phyloP scores from a whole-genome alignment of 108 stramenopile genomes.

The Stephanodiscus triporus region DNA sequence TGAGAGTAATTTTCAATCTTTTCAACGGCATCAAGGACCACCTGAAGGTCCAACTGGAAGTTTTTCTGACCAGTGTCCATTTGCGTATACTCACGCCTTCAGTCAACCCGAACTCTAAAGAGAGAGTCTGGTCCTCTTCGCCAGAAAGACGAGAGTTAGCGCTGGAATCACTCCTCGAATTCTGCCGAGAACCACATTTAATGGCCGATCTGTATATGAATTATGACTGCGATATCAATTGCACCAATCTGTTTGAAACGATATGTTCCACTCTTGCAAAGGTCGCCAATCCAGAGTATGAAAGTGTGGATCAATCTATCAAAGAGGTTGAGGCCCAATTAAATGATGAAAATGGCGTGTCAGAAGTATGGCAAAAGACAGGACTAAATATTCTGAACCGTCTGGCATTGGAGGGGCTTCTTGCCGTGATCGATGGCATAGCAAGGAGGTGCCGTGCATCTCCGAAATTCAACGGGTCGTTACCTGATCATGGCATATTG shows the following conservation, averaged over 20 bases:
- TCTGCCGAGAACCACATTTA: slow-evolving; percentile 90
- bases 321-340: slow-evolving; percentile 6
- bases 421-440: slow-evolving; percentile 91
- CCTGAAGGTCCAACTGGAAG: slow-evolving; percentile 96
- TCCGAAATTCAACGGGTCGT: not conserved
- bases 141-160: slow-evolving; percentile 93
- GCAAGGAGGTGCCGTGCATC: slow-evolving; percentile 54
- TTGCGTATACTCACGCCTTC: slow-evolving; percentile 68
- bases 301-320: not conserved
- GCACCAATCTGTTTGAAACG: slow-evolving; percentile 94
- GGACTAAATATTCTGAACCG: slow-evolving; percentile 79
- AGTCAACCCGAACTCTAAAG: slow-evolving; percentile 17
- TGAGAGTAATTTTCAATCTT: slow-evolving; percentile 96
- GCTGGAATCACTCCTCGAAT: slow-evolving; percentile 92
- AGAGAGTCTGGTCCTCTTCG: slow-evolving; percentile 45
- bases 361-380: slow-evolving; percentile 29
- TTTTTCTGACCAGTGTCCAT: slow-evolving; percentile 94
- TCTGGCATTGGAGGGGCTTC: slow-evolving; percentile 84
- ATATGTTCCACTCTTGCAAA: slow-evolving; percentile 74
- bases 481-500: not conserved
- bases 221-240: slow-evolving; percentile 97
- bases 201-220: slow-evolving; percentile 96
- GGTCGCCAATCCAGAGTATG: slow-evolving; percentile 49
- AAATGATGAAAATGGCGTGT: slow-evolving; percentile 13
- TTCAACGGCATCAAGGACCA: slow-evolving; percentile 95